A percentile compares a stretch with the other conserved stretches of the same genome.
Conservation (phyloP, 2,329 filamentous ascomycete species). For the Eutypa lata region DNA sequence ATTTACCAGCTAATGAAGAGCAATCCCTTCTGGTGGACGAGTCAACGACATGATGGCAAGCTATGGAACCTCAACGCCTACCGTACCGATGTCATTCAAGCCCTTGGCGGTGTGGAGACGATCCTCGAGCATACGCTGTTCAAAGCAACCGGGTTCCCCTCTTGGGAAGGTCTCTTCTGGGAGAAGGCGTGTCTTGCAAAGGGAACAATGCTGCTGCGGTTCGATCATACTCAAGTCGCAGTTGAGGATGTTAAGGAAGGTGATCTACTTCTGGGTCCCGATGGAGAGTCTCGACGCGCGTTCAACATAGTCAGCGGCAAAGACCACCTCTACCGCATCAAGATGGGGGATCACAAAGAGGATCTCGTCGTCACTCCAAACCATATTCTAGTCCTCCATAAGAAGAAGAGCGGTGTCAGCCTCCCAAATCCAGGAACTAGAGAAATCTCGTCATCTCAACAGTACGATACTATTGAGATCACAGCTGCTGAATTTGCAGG, state of each 20-base stretch:
- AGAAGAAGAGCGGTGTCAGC: constrained; percentile 21
- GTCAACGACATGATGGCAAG: constrained; percentile 93
- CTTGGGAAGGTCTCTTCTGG: constrained; percentile 92
- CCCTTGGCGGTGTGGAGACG: constrained; percentile 92
- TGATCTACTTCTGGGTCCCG: constrained; percentile 46
- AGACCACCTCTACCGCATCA: constrained; percentile 47
- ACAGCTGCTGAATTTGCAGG: constrained; percentile 42
- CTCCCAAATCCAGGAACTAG: background rate
- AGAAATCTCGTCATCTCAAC: constrained; percentile 15
- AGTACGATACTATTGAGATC: constrained; percentile 41
- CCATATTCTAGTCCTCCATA: constrained; percentile 45
- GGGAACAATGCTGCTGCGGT: constrained; percentile 40
- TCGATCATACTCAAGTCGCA: constrained; percentile 40
- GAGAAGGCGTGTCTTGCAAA: constrained; percentile 57
- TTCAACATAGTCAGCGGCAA: constrained; percentile 47
- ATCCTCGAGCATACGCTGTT: constrained; percentile 96
- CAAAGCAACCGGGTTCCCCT: constrained; percentile 94
- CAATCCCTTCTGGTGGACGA: constrained; percentile 99
- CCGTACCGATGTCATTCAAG: constrained; percentile 94
- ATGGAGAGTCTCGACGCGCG: constrained; percentile 42
- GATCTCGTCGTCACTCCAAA: constrained; percentile 48
- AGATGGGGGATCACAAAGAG: constrained; percentile 36
- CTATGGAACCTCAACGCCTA: constrained; percentile 97
- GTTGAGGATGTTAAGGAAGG: constrained; percentile 49
- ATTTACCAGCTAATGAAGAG: constrained; percentile 98